These are phyloP conservation scores for Chaetomium sp. DNA, from an alignment of 2,329 filamentous ascomycete genomes.

Conservation along the genomic window DNA sequence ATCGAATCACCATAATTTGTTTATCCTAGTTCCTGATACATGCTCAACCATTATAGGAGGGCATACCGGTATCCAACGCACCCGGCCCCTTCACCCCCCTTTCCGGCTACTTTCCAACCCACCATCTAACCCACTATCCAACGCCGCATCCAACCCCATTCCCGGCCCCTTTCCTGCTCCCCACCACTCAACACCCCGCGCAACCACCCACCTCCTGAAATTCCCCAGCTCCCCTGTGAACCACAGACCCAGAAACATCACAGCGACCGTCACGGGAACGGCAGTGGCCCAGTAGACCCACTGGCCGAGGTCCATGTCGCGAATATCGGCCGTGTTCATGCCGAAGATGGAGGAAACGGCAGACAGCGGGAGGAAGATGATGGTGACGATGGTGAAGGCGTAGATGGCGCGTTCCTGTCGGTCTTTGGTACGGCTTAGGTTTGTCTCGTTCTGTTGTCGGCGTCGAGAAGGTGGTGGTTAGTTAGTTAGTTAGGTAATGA, in stretches of 20 bases:
- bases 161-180: too few species aligned
- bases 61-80: too few species aligned
- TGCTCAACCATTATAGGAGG: too few species aligned
- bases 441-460: constrained; percentile 28
- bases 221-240: constrained; percentile 39
- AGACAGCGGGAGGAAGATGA: constrained; percentile 42
- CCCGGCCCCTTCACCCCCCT: too few species aligned
- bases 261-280: constrained; percentile 10
- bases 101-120: too few species aligned
- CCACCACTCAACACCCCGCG: too few species aligned
- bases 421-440: constrained; percentile 37
- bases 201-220: constrained; percentile 21
- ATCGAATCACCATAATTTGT: too few species aligned
- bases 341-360: constrained; percentile 19
- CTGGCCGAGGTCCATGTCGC: constrained; percentile 10
- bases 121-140: too few species aligned
- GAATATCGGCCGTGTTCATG: constrained; percentile 10
- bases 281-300: constrained; percentile 8
- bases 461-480: not conserved
- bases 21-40: too few species aligned
- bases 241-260: constrained; percentile 36
- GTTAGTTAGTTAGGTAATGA: not conserved
- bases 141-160: too few species aligned
- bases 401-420: constrained; percentile 43
- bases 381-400: constrained; percentile 44